phyloP scores from a whole-genome alignment of 2,329 filamentous ascomycete species.

The Aspergillus jensenii region DNA sequence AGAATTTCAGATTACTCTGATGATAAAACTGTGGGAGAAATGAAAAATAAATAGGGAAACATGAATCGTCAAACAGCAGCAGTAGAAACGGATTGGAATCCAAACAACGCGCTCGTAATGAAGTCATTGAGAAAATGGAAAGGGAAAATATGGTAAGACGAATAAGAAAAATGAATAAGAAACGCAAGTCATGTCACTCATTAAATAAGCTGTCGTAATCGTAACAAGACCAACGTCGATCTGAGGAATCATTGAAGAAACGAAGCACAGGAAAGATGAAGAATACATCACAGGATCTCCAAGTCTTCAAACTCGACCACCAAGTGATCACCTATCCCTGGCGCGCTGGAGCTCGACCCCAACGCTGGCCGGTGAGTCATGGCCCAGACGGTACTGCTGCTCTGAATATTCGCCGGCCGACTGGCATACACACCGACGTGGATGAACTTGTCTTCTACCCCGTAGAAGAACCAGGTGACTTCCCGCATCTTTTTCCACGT shows the following conservation, averaged over 20 bases:
- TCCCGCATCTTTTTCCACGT: conserved; percentile 60
- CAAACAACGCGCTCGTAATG: too few species aligned
- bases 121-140: not conserved
- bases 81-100: too few species aligned
- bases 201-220: not conserved
- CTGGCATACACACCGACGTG: conserved; percentile 60
- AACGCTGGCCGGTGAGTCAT: conserved; percentile 36
- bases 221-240: not conserved
- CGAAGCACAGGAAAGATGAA: not conserved
- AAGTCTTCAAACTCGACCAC: conserved; percentile 53
- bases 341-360: conserved; percentile 22
- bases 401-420: conserved; percentile 51
- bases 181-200: not conserved
- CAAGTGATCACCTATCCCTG: conserved; percentile 38
- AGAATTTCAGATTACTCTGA: not conserved
- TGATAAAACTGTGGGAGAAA: not conserved
- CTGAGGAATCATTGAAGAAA: not conserved
- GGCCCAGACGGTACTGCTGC: conserved; percentile 40
- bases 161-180: not conserved
- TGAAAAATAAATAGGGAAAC: too few species aligned
- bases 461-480: conserved; percentile 63
- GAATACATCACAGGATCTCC: conserved; percentile 45
- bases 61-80: too few species aligned
- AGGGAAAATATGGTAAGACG: not conserved
- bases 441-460: conserved; percentile 58